Evolutionary conservation across 768 basidiomycete species (phyloP).

Genomic region (Suillus alpinus): DNA sequence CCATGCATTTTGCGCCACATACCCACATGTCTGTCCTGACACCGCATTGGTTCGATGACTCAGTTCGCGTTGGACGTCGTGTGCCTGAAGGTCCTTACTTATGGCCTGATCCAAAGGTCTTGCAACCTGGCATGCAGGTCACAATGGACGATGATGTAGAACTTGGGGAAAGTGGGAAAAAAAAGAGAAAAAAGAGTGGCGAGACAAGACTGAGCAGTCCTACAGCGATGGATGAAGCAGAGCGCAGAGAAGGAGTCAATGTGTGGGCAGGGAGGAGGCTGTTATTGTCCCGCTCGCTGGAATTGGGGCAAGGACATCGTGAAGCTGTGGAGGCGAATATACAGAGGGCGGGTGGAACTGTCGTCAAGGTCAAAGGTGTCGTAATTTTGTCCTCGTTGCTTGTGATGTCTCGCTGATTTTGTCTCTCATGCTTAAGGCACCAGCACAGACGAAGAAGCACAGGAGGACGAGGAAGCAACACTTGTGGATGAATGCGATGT

Average conservation of each 20-base stretch:
- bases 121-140: constrained; percentile 27
- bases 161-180: constrained; percentile 16
- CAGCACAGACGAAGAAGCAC: constrained; percentile 32
- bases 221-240: constrained; percentile 21
- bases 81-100: constrained; percentile 57
- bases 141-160: constrained; percentile 9
- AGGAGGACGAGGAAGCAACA: constrained; percentile 33
- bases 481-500: constrained; percentile 59
- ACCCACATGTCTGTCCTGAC: constrained; percentile 69
- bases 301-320: constrained; percentile 45
- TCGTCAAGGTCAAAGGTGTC: constrained; percentile 48
- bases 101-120: constrained; percentile 70
- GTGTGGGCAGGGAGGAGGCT: constrained; percentile 64
- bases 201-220: constrained; percentile 13
- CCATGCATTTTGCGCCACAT: constrained; percentile 55
- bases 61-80: constrained; percentile 53
- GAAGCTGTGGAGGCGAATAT: constrained; percentile 60
- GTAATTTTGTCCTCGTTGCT: constrained; percentile 16
- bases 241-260: constrained; percentile 17
- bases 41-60: constrained; percentile 92
- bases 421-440: constrained; percentile 15
- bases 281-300: constrained; percentile 59
- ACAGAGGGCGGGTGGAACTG: constrained; percentile 54
- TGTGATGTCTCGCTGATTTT: background rate
- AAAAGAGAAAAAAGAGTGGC: constrained; percentile 23